Evolutionary conservation across 2,329 filamentous ascomycete genomes (phyloP), one percentile per base, ranked within the genome.

Genomic region (Capronia epimyces): DNA sequence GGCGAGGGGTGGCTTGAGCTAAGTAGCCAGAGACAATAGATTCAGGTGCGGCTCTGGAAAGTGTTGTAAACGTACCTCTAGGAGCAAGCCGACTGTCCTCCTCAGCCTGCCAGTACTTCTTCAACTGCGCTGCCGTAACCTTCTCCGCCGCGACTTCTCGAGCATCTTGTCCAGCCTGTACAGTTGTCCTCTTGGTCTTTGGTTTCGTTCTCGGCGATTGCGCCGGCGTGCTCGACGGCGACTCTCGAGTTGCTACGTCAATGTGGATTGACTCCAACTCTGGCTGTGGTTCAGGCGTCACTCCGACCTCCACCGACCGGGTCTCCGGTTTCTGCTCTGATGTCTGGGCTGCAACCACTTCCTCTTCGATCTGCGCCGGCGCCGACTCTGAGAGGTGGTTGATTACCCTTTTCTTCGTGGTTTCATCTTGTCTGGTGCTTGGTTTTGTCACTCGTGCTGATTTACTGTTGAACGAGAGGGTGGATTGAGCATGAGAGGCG

Each of bases 101-200:
- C 59, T 91, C 81, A 9, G 68, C 68, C 58, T 74, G 74, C 89
- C 89, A 96, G 67, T 95, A 96, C 63, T 75, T 76, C 61, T 79
- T 79, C 56, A 97, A 82, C 62, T 88, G 82, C 42, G 77, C 71
- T 50, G 86, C 78, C 6, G 78, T 79, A 36, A 94, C 70, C 59
- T 80, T 78, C 56, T 80, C 74, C 1, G 89, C 89, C 9, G 61
- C 57, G 7, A 60, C 56, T 31, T 63, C 63, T 2, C 64, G 52
- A 31, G 65, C 59, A 46, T 67, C 62, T 2, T 66, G 60, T 18
- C 64, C 60, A 3, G 64, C 56, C 12, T 59, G 60, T 9, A 60
- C 59, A 7, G 60, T 50, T 3, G 51, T 50, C 3, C 56, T 50
- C 27, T 29, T 51, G 46, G 40, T 47, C 25, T 53, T 55, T 16